Percentiles rank a stretch among this genome's conserved stretches.
These are phyloP conservation scores for Cerioporus squamosus DNA, from an alignment of 1,284 basidiomycete species.

Conservation along the genomic window DNA sequence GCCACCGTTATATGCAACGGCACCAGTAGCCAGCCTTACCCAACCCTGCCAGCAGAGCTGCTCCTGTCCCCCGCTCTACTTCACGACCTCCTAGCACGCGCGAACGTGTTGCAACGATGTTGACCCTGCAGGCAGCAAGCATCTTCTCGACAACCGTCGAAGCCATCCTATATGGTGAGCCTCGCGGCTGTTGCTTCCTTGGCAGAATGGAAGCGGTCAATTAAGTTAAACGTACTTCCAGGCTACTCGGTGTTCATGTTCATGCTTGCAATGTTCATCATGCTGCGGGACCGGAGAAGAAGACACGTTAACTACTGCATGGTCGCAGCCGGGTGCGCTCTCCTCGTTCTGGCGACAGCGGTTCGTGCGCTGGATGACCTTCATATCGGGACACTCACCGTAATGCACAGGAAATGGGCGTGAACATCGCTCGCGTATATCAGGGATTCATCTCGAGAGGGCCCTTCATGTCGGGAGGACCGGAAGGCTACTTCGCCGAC, in stretches of 20 bases:
- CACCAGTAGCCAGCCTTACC: not conserved
- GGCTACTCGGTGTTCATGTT: constrained; percentile 35
- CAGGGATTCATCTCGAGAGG: constrained; percentile 22
- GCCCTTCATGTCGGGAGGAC: constrained; percentile 11
- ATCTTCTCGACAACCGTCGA: constrained; percentile 32
- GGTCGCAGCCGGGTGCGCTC: constrained; percentile 18
- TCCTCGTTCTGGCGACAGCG: constrained; percentile 31
- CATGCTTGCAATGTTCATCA: constrained; percentile 32
- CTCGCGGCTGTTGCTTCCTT: too few relatives aligned
- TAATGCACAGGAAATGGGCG: constrained; percentile 27
- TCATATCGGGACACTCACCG: not conserved
- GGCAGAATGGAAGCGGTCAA: not conserved
- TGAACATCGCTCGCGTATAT: constrained; percentile 26
- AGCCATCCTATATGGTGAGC: constrained; percentile 33
- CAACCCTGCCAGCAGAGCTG: not conserved
- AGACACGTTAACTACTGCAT: constrained; percentile 25
- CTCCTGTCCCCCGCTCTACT: not conserved
- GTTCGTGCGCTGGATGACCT: constrained; percentile 10
- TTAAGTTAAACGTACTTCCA: constrained; percentile 5
- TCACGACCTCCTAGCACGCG: not conserved
- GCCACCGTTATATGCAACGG: constrained; percentile 1
- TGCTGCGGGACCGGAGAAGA: constrained; percentile 24
- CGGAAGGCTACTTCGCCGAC: constrained; percentile 29
- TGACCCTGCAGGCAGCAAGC: constrained; percentile 23
- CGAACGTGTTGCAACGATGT: constrained; percentile 1